These are phyloP conservation scores for Fraxinus xanthoxyloides DNA, from an alignment of 305 asterid species.

Conservation along the genomic window DNA sequence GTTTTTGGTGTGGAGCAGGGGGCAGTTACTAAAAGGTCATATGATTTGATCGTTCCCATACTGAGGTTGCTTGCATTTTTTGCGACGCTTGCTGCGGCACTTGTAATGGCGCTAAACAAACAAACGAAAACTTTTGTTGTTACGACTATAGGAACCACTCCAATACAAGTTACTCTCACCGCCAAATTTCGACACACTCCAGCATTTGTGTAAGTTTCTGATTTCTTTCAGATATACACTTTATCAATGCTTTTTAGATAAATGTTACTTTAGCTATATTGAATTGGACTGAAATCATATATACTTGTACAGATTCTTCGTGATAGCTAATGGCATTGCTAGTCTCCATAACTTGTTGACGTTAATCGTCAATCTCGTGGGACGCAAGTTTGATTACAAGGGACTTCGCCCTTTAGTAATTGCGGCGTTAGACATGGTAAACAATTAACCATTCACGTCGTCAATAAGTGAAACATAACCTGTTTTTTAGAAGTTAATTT, in stretches of 20 bases:
- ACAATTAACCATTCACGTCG: neutral
- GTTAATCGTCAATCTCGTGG: slow-evolving; percentile 38
- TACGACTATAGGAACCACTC: slow-evolving; percentile 64
- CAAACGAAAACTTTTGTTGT: slow-evolving; percentile 47
- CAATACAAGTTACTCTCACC: slow-evolving; percentile 53
- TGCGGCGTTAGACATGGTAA: slow-evolving; percentile 69
- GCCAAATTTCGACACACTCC: slow-evolving; percentile 86
- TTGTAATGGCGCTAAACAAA: slow-evolving; percentile 72
- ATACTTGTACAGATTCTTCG: slow-evolving; percentile 58
- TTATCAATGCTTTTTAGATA: neutral
- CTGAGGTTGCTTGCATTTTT: slow-evolving; percentile 59
- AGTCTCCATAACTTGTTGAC: slow-evolving; percentile 66
- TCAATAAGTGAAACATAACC: neutral
- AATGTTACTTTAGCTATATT: neutral
- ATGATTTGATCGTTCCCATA: slow-evolving; percentile 28
- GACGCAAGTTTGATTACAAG: slow-evolving; percentile 36
- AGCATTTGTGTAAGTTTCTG: slow-evolving; percentile 64
- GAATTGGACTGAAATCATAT: neutral
- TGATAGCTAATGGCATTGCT: slow-evolving; percentile 62
- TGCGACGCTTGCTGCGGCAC: slow-evolving; percentile 55
- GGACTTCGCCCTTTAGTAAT: slow-evolving; percentile 46
- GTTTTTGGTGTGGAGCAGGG: slow-evolving; percentile 12
- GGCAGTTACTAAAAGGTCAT: slow-evolving; percentile 5
- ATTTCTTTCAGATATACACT: neutral
- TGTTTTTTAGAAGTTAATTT: neutral